These are phyloP conservation scores for Domatiomyces catenatus DNA, from an alignment of 2,329 filamentous ascomycete genomes.

Conservation along the genomic window DNA sequence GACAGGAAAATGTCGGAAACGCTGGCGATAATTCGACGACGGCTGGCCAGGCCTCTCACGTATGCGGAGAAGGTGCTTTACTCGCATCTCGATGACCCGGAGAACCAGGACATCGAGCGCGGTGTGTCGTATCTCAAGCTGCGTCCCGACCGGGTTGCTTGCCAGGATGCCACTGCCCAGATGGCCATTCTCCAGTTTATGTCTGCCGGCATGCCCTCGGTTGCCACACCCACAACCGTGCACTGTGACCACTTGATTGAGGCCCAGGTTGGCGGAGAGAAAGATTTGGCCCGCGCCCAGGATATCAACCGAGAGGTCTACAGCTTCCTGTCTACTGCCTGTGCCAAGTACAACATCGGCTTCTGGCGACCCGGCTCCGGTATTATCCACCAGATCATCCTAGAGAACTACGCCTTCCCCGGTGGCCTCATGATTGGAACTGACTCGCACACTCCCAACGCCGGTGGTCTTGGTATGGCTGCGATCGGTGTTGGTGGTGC, in stretches of 20 bases:
- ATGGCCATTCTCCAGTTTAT: constrained; percentile 99
- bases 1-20: constrained; percentile 95
- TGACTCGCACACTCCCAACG: constrained; percentile 95
- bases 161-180: constrained; percentile 98
- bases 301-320: constrained; percentile 99
- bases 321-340: constrained; percentile 84
- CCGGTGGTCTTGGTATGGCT: constrained; percentile 70
- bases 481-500: constrained; percentile 96
- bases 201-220: constrained; percentile 90
- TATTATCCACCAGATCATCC: constrained; percentile 97
- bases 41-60: constrained; percentile 84
- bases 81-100: constrained; percentile 93
- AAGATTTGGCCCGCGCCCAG: constrained; percentile 83
- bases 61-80: constrained; percentile 98
- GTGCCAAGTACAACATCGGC: constrained; percentile 99
- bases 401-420: constrained; percentile 99
- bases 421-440: constrained; percentile 96
- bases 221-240: constrained; percentile 86
- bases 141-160: constrained; percentile 91
- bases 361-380: constrained; percentile 98
- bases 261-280: constrained; percentile 79
- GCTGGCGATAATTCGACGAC: constrained; percentile 71
- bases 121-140: constrained; percentile 92
- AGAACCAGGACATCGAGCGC: constrained; percentile 90
- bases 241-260: constrained; percentile 99